Evolutionary conservation across 192 early-diverging fungal species (phyloP), one percentile per base, ranked within the genome.

Genomic region (Coemansia umbellata): DNA sequence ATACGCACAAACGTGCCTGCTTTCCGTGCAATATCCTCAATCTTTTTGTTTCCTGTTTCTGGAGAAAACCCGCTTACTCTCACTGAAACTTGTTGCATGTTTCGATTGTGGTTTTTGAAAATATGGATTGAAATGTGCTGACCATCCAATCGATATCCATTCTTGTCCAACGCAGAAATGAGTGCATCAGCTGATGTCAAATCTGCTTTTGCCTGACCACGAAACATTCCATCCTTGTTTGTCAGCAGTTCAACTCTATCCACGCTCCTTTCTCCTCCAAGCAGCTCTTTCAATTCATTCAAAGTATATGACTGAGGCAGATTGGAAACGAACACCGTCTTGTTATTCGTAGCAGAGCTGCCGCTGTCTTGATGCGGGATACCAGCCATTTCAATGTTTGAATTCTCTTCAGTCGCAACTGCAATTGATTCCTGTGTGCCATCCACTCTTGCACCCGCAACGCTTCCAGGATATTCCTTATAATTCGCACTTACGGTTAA

Each of bases 91-190:
- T 50, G 58, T 14, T 59, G 60, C 14, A 40, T n/a, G 14, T 26
- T 15, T n/a, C 28, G 43, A 7, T 45, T 15, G 36, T 37, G 49
- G 8, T 57, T 9, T 37, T 58, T 66, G 37, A 60, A 74, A 11
- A 58, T 55, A 13, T 74, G 70, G 44, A 74, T 42, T 1, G 64
- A 63, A 41, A 74, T 39, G 33, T 52, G 53, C 18, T 44, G 49
- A 17, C 51, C 55, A 4, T 51, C 42, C 2, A 65, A 26, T 24
- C 54, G 58, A 11, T 49, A 36, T 17, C 63, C 63, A 44, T 55
- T 74, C 39, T 62, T 74, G 47, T 66, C 70, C 51, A 74, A 31
- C 13, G 70, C 63, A 3, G 63, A 39, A 5, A 74, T 45, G 6
- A 66, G 37, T 3, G 55, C 70, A 13, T 54, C 55, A 1, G 31